A percentile compares a stretch with the other conserved stretches of the same genome.
phyloP scores from a whole-genome alignment of 78 protist species.

The Cavenderia fasciculata region DNA sequence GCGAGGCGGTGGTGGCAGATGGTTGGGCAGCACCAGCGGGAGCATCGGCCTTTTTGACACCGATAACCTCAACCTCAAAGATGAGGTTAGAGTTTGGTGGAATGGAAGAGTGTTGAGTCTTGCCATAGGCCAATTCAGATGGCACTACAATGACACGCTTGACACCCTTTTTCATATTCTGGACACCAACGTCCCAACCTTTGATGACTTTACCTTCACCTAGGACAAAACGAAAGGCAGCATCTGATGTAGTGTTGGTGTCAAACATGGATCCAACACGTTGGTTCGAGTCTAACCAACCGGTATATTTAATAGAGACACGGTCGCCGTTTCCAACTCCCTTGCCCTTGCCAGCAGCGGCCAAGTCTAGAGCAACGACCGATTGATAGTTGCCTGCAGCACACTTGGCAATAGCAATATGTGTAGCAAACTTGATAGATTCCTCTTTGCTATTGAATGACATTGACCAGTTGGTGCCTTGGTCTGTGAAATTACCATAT shows the following conservation, averaged over 20 bases:
- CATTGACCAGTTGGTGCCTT: conserved; percentile 42
- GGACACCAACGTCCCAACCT: conserved; percentile 92
- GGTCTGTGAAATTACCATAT: conserved; percentile 50
- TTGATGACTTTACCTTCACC: conserved; percentile 81
- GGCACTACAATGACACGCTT: conserved; percentile 82
- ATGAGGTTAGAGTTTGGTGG: conserved; percentile 81
- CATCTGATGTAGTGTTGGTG: conserved; percentile 9
- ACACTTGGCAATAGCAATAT: conserved; percentile 52
- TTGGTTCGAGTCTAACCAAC: conserved; percentile 58
- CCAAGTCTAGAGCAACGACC: conserved; percentile 14
- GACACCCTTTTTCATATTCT: conserved; percentile 82
- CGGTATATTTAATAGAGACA: conserved; percentile 57
- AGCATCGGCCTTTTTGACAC: conserved; percentile 33
- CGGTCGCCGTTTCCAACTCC: conserved; percentile 45
- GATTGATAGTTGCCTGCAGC: conserved; percentile 28
- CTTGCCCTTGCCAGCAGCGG: conserved; percentile 9
- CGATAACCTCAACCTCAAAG: conserved; percentile 84
- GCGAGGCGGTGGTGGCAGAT: background rate
- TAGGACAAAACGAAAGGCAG: conserved; percentile 22
- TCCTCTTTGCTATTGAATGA: conserved; percentile 59
- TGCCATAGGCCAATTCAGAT: conserved; percentile 84
- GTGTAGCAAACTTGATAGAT: conserved; percentile 37
- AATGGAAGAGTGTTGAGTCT: conserved; percentile 70
- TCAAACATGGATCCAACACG: conserved; percentile 58
- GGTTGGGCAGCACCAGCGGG: background rate